These are phyloP conservation scores for Aureobasidium subglaciale DNA, from an alignment of 2,329 filamentous ascomycete species.

Conservation along the genomic window DNA sequence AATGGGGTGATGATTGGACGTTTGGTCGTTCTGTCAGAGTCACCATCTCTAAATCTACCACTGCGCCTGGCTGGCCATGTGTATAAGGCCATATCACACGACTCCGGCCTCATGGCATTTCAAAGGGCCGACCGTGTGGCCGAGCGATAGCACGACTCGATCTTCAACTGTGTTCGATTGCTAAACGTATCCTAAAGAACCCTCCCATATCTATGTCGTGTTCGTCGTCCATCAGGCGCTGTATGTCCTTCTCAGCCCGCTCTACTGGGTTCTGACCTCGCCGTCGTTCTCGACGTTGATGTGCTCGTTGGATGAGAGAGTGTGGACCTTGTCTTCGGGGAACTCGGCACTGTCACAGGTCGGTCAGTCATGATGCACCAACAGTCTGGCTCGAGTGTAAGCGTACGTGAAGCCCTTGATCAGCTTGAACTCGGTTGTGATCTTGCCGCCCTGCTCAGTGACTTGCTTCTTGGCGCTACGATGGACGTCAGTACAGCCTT, in stretches of 20 bases:
- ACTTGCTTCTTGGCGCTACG: conserved; percentile 69
- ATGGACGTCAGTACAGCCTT: conserved; percentile 10
- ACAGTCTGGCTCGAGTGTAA: background rate
- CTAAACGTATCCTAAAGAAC: background rate
- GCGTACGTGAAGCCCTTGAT: conserved; percentile 91
- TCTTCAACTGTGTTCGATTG: background rate
- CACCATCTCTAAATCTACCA: background rate
- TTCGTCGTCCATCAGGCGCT: background rate
- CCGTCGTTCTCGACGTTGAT: conserved; percentile 73
- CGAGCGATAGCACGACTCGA: background rate
- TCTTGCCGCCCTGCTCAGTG: conserved; percentile 69
- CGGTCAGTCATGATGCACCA: background rate
- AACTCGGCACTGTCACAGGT: conserved; percentile 43
- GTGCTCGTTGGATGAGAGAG: conserved; percentile 62
- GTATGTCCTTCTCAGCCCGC: background rate
- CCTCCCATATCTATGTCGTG: conserved; percentile 8
- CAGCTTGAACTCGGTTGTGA: conserved; percentile 74
- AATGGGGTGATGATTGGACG: background rate
- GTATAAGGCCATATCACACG: conserved; percentile 2
- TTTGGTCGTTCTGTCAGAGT: background rate
- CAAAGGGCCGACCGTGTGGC: background rate
- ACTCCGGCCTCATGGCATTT: background rate
- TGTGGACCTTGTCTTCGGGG: conserved; percentile 53
- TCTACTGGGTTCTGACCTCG: conserved; percentile 62
- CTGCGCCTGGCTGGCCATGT: background rate